Conservation (phyloP, 2,329 filamentous ascomycete species). For the Fusarium sp. region DNA sequence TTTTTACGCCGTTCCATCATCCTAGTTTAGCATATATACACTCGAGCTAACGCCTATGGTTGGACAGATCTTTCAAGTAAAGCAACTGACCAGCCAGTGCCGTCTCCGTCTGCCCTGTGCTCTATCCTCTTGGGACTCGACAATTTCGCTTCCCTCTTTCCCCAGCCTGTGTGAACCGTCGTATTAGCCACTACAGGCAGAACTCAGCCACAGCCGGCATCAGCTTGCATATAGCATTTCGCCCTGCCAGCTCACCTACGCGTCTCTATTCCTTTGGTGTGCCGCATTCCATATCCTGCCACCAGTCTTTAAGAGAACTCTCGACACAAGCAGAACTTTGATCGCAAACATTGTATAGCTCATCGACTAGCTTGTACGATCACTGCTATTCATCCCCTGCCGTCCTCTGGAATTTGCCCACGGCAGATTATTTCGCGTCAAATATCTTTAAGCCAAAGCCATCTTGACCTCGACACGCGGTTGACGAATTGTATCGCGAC, state of each 20-base stretch:
- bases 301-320: conserved; percentile 35
- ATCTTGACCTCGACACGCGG: conserved; percentile 26
- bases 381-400: conserved; percentile 42
- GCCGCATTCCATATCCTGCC: conserved; percentile 59
- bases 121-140: conserved; percentile 18
- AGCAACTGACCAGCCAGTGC: conserved; percentile 43
- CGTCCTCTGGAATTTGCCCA: conserved; percentile 19
- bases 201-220: conserved; percentile 59
- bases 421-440: conserved; percentile 24
- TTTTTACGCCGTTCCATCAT: conserved; percentile 39
- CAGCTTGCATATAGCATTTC: conserved; percentile 68
- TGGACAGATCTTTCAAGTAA: conserved; percentile 49
- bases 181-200: conserved; percentile 48
- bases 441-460: conserved; percentile 14
- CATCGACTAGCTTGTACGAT: conserved; percentile 42
- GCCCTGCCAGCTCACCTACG: conserved; percentile 71
- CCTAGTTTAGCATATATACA: conserved; percentile 48
- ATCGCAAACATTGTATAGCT: conserved; percentile 48
- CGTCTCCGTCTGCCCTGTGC: conserved; percentile 34
- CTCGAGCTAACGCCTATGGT: conserved; percentile 51
- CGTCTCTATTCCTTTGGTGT: conserved; percentile 67
- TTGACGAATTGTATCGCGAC: conserved; percentile 44
- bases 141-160: conserved; percentile 40
- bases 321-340: conserved; percentile 53
- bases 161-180: conserved; percentile 56